A percentile compares a stretch with the other conserved stretches of the same genome.
phyloP scores from a whole-genome alignment of 2,329 filamentous ascomycete genomes.

The Diaporthe sp. region DNA sequence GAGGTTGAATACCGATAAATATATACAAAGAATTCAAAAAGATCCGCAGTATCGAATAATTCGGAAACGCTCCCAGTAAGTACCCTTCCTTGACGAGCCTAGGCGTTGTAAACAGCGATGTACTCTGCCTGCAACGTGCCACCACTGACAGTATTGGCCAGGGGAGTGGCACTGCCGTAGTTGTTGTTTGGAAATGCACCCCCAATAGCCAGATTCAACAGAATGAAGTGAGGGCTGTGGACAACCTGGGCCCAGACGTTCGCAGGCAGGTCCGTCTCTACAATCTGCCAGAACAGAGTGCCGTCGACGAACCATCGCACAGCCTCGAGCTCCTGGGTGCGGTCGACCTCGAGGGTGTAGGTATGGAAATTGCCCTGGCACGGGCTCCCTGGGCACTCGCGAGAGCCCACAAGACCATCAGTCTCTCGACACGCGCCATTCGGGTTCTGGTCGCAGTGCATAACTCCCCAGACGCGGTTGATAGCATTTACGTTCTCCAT shows the following conservation, averaged over 20 bases:
- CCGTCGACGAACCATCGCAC: constrained; percentile 25
- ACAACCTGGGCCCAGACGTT: constrained; percentile 14
- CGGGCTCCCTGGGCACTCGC: constrained; percentile 16
- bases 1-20: background rate
- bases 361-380: constrained; percentile 31
- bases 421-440: constrained; percentile 59
- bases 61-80: too few species aligned
- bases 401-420: constrained; percentile 18
- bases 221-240: constrained; percentile 7
- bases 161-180: constrained; percentile 10
- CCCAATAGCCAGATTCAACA: constrained; percentile 11
- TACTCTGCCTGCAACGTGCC: constrained; percentile 21
- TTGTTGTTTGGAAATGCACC: constrained; percentile 13
- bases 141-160: constrained; percentile 3
- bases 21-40: constrained; percentile 1
- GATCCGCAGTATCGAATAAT: background rate
- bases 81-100: background rate
- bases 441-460: constrained; percentile 61
- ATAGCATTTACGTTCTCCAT: constrained; percentile 66
- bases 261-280: constrained; percentile 21
- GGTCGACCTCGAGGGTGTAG: constrained; percentile 27
- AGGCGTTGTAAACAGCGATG: constrained; percentile 17
- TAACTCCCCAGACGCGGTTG: constrained; percentile 58
- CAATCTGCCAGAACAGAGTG: constrained; percentile 19
- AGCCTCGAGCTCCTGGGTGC: constrained; percentile 24